Evolutionary conservation across 2,329 filamentous ascomycete genomes (phyloP).

Genomic region (Ophiostoma sp.): DNA sequence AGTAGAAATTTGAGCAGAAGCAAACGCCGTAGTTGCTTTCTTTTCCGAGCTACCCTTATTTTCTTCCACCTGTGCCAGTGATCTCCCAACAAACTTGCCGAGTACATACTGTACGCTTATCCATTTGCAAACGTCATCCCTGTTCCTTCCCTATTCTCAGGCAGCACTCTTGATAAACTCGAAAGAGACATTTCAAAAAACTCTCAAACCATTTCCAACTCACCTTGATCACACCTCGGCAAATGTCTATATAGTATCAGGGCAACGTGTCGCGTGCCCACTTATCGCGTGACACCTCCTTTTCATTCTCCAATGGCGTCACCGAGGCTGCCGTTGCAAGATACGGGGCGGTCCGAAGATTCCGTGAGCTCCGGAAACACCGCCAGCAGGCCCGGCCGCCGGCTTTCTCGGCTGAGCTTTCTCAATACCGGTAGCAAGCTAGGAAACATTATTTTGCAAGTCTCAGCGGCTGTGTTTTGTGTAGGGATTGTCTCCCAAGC

Average conservation of each 20-base stretch:
- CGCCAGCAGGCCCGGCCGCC: neutral
- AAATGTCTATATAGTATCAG: conserved; percentile 3
- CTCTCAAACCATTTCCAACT: neutral
- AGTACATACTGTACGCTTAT: neutral
- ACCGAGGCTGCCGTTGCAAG: conserved; percentile 11
- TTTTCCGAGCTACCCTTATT: neutral
- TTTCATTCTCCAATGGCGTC: conserved; percentile 1
- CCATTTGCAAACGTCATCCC: conserved; percentile 9
- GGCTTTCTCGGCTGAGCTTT: neutral
- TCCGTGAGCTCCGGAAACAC: neutral
- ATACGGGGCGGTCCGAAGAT: neutral
- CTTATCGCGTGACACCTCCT: neutral
- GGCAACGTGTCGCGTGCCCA: conserved; percentile 11
- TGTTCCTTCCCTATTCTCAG: neutral
- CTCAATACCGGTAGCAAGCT: conserved; percentile 11
- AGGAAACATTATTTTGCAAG: conserved; percentile 12
- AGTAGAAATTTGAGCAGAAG: neutral
- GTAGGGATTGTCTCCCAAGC: neutral
- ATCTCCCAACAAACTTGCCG: conserved; percentile 9
- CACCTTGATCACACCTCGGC: neutral
- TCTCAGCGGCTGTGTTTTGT: conserved; percentile 17
- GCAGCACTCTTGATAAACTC: neutral
- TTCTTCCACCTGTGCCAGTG: neutral
- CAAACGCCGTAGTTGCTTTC: neutral
- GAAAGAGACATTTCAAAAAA: neutral